Conservation (phyloP, 768 basidiomycete species). For the Termitomyces sp. region DNA sequence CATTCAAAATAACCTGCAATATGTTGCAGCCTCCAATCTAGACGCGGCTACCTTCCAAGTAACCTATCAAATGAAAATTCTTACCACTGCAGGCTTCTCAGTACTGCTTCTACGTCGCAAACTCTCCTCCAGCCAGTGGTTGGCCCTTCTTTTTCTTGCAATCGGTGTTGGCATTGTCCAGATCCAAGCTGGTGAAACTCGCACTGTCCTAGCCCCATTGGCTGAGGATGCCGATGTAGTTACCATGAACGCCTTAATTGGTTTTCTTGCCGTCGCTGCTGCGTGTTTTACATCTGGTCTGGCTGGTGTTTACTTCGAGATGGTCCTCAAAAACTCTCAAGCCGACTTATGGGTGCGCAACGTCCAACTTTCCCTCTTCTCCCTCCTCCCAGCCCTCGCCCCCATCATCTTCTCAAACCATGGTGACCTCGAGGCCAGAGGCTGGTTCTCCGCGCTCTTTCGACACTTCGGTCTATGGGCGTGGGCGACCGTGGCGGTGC, state of each 20-base stretch:
- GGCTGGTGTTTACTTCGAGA: slow-evolving; percentile 97
- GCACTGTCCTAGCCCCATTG: slow-evolving; percentile 15
- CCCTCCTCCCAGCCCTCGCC: slow-evolving; percentile 81
- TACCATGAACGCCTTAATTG: slow-evolving; percentile 78
- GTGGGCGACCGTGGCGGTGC: slow-evolving; percentile 86
- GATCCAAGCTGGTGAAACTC: slow-evolving; percentile 55
- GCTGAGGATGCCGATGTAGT: slow-evolving; percentile 32
- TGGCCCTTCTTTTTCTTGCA: slow-evolving; percentile 80
- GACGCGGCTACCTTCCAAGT: slow-evolving; percentile 97
- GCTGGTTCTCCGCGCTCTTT: slow-evolving; percentile 58
- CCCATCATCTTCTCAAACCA: slow-evolving; percentile 64
- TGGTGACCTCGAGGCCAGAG: slow-evolving; percentile 24
- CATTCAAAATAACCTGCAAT: slow-evolving; percentile 94
- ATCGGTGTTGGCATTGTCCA: slow-evolving; percentile 89
- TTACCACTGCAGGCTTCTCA: slow-evolving; percentile 89
- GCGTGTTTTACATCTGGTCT: slow-evolving; percentile 96
- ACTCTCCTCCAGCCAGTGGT: slow-evolving; percentile 75
- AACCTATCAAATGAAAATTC: slow-evolving; percentile 96
- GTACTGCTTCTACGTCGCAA: slow-evolving; percentile 78
- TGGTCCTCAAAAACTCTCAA: slow-evolving; percentile 89
- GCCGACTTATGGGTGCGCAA: slow-evolving; percentile 96
- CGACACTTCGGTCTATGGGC: slow-evolving; percentile 91
- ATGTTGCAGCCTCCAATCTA: slow-evolving; percentile 90
- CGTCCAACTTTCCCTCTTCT: slow-evolving; percentile 93
- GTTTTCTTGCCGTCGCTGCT: slow-evolving; percentile 84